A percentile compares a stretch with the other conserved stretches of the same genome.
These are phyloP conservation scores for Eragrostis tef DNA, from an alignment of 202 grass and related monocot species.

Conservation along the genomic window DNA sequence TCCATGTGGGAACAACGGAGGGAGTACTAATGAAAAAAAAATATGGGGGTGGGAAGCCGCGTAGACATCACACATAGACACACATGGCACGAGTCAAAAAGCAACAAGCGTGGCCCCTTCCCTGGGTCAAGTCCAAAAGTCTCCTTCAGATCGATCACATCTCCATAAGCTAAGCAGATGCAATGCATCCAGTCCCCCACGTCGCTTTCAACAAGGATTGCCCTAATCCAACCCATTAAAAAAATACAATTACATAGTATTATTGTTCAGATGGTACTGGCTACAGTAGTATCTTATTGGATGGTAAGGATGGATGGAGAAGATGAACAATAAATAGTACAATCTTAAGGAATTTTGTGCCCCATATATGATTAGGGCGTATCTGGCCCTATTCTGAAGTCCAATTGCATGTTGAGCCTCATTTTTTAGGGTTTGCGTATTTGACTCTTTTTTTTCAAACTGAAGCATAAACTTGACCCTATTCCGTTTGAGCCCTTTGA, in stretches of 20 bases:
- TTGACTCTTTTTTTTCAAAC: too few species aligned
- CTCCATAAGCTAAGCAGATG: slow-evolving; percentile 36
- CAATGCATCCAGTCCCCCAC: slow-evolving; percentile 37
- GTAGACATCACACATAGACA: neutral
- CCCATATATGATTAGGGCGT: neutral
- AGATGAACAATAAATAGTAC: neutral
- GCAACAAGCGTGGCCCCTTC: neutral
- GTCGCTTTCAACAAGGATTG: slow-evolving; percentile 39
- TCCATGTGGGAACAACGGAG: too few species aligned
- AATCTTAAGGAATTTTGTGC: neutral
- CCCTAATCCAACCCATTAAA: slow-evolving; percentile 24
- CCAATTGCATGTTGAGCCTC: too few species aligned
- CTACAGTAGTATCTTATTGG: neutral
- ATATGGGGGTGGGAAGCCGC: neutral
- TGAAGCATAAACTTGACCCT: too few species aligned
- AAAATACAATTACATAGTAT: neutral
- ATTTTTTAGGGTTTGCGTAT: too few species aligned
- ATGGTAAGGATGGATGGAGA: neutral
- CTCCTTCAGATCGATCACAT: slow-evolving; percentile 20
- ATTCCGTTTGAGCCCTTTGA: too few species aligned
- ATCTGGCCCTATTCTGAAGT: too few species aligned
- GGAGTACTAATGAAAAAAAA: too few species aligned
- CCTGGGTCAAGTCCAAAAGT: slow-evolving; percentile 14
- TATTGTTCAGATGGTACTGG: neutral
- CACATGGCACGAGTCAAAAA: neutral